These are phyloP conservation scores for Heterotrichella gracilis DNA, from an alignment of 352 stramenopile genomes.

Conservation along the genomic window DNA sequence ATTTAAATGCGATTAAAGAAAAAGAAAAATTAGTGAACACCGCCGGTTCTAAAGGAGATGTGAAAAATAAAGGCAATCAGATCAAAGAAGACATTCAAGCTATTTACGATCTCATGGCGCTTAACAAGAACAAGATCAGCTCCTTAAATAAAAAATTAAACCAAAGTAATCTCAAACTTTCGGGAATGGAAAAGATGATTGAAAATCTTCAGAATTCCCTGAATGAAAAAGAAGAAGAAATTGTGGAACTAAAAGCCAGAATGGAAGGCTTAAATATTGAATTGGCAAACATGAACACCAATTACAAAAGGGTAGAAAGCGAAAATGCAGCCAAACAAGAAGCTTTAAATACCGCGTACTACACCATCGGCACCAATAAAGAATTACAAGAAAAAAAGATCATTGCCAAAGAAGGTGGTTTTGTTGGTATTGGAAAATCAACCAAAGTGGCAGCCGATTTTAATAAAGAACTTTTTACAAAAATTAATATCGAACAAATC, in stretches of 20 bases:
- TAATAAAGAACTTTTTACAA: slow-evolving; percentile 1
- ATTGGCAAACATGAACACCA: not conserved
- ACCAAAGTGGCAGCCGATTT: not conserved
- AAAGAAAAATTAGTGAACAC: not conserved
- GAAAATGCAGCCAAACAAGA: not conserved
- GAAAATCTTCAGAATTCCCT: not conserved
- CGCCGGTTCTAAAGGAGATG: not conserved
- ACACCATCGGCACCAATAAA: not conserved
- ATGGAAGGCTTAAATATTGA: not conserved
- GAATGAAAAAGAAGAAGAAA: not conserved
- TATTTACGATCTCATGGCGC: not conserved
- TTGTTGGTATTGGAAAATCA: not conserved
- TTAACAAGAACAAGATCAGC: not conserved
- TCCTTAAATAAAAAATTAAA: slow-evolving; percentile 8
- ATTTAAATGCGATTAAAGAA: slow-evolving; percentile 6
- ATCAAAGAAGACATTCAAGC: not conserved
- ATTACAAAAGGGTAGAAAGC: not conserved
- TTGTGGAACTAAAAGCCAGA: not conserved
- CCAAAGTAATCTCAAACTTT: not conserved
- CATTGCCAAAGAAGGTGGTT: not conserved
- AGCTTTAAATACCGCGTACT: not conserved
- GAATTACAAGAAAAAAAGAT: slow-evolving; percentile 7
- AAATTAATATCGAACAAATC: not conserved
- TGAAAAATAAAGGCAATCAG: not conserved
- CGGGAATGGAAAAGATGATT: not conserved